These are phyloP conservation scores for Flaveria floridana DNA, from an alignment of 140 eudicot genomes.

Conservation along the genomic window DNA sequence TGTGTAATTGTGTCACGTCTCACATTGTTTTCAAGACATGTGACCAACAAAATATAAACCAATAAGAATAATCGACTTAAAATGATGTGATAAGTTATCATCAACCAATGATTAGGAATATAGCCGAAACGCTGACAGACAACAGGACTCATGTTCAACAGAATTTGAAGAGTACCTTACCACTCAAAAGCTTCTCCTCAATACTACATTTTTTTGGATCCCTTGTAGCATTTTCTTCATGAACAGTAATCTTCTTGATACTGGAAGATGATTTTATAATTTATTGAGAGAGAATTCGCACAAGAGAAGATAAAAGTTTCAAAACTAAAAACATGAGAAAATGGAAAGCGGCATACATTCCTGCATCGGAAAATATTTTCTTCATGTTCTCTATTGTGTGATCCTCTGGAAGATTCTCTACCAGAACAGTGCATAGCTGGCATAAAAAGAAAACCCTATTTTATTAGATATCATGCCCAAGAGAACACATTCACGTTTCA, in stretches of 20 bases:
- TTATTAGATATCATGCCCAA: constrained; percentile 19
- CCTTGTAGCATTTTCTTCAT: constrained; percentile 62
- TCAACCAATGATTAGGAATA: background rate
- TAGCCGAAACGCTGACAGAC: background rate
- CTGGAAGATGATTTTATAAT: constrained; percentile 37
- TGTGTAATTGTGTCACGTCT: background rate
- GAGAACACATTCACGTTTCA: constrained; percentile 2
- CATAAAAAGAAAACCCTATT: background rate
- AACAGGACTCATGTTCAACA: background rate
- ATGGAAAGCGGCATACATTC: constrained; percentile 50
- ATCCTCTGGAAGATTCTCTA: constrained; percentile 90
- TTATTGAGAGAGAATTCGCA: constrained; percentile 8
- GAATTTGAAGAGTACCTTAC: constrained; percentile 52
- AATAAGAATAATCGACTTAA: background rate
- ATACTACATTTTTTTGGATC: constrained; percentile 53
- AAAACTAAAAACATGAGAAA: background rate
- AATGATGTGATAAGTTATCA: background rate
- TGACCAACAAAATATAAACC: background rate
- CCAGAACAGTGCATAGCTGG: constrained; percentile 81
- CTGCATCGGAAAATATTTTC: constrained; percentile 65
- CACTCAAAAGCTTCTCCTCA: constrained; percentile 76
- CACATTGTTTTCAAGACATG: background rate
- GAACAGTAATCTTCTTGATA: constrained; percentile 61
- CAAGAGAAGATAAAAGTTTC: background rate
- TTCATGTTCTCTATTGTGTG: constrained; percentile 72